Evolutionary conservation across 148 eudicot genomes (phyloP), one percentile per base, ranked within the genome.

Genomic region (Amaranthus cruentus): DNA sequence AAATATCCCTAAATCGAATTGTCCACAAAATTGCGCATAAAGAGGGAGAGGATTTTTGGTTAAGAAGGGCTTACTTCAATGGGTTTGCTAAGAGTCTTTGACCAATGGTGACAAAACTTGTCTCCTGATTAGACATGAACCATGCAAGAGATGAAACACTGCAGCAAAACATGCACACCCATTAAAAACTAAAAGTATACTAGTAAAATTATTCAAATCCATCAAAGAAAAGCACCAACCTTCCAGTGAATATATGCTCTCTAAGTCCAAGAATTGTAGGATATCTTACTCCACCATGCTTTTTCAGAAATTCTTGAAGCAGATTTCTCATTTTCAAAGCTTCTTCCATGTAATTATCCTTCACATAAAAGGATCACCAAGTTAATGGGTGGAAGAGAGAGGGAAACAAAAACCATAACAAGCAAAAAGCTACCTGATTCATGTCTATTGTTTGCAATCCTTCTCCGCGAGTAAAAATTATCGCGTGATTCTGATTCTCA

Each of bases 111-210:
- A 95, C 99, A 85, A 95, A 95, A 77, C 99, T 95, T 50, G 91
- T 91, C 89, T 95, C 99, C 66, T 95, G 99, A 85, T 88, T 91
- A 42, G 99, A 95, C 99, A 95, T 95, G 84, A 95, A 95, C 99
- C 99, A 95, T 54, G 99, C 99, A 79, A 95, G 97, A 78, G 99
- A 95, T 73, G 99, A 95, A 86, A 95, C 99, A 95, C 99, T 95
- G 97, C 88, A 85, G 69, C 69, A 77, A 46, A 53, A 60, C 56
- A 28, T 28, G 59, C 64, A 68, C 77, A 28, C 14, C 48, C 9
- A 61, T 11, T 18, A 21, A 64, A 10, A n/a, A 62, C 49, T 28
- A 38, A n/a, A 57, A 28, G 38, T 68, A 54, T 14, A 8, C 47
- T 2, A 13, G 42, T 12, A 44, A 18, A 49, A 69, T 15, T 63